A percentile compares a stretch with the other conserved stretches of the same genome.
These are phyloP conservation scores for Saccharum spontaneum DNA, from an alignment of 176 grass and related monocot species.

Conservation along the genomic window DNA sequence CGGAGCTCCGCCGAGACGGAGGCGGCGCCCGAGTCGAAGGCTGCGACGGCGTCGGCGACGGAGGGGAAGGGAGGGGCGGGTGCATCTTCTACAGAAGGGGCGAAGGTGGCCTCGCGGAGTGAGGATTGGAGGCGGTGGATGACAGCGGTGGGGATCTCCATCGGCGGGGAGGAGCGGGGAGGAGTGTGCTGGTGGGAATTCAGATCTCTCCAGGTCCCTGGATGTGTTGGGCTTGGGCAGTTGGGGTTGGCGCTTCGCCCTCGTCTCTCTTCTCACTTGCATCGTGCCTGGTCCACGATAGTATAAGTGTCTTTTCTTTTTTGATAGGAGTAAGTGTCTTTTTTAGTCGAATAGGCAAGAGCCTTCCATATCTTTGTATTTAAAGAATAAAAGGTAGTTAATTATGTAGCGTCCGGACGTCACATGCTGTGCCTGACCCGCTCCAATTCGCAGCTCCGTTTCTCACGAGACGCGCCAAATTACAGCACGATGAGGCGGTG, in stretches of 20 bases:
- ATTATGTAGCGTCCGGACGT: no score
- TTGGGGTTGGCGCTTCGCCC: slow-evolving; percentile 8
- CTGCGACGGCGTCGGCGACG: slow-evolving; percentile 49
- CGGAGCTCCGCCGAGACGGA: slow-evolving; percentile 16
- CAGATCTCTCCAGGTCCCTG: slow-evolving; percentile 33
- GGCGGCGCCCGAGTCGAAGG: slow-evolving; percentile 36
- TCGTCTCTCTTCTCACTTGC: neutral
- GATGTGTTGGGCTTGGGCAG: neutral
- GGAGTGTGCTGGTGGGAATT: slow-evolving; percentile 24
- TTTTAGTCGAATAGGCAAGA: no score
- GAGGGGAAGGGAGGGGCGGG: slow-evolving; percentile 31
- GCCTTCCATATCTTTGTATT: no score
- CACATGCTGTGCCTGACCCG: no score
- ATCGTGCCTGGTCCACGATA: no score
- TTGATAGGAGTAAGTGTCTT: no score
- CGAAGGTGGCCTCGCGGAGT: slow-evolving; percentile 34
- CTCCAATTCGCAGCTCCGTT: no score
- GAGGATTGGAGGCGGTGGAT: slow-evolving; percentile 68
- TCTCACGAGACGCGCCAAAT: no score
- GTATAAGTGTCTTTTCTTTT: no score
- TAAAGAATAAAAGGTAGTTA: no score
- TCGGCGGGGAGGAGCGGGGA: slow-evolving; percentile 17
- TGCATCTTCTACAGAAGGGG: neutral
- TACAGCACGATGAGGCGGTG: no score
- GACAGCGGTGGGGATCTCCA: slow-evolving; percentile 53